Evolutionary conservation across 441 rosid genomes (phyloP).

Genomic region (Euphorbia celastroides): DNA sequence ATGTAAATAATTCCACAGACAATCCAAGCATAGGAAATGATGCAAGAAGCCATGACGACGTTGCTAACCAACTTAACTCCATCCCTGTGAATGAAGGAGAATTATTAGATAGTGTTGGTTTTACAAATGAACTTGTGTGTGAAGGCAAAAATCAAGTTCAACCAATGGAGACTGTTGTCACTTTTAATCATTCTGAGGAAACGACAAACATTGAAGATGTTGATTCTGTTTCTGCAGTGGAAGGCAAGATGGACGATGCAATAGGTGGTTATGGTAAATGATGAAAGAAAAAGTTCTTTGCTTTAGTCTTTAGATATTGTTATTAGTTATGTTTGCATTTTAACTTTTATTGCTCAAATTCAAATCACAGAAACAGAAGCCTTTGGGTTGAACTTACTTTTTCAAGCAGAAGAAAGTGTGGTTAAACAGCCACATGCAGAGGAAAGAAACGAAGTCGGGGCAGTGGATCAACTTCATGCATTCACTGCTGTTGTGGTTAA

Average conservation of each 20-base stretch:
- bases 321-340: neutral
- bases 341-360: conserved; percentile 1
- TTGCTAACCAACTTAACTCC: too few species aligned
- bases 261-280: conserved; percentile 15
- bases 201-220: neutral
- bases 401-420: conserved; percentile 11
- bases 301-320: neutral
- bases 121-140: too few species aligned
- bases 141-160: too few species aligned
- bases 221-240: conserved; percentile 4
- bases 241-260: conserved; percentile 9
- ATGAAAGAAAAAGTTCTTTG: neutral
- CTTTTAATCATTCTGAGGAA: too few species aligned
- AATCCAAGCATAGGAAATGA: conserved; percentile 12
- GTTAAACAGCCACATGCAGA: conserved; percentile 9
- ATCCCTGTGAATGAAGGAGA: too few species aligned
- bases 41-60: neutral
- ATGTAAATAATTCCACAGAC: conserved; percentile 7
- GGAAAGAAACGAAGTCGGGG: neutral
- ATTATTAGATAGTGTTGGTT: too few species aligned
- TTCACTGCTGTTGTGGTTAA: conserved; percentile 1
- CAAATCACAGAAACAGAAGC: conserved; percentile 19
- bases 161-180: too few species aligned
- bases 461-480: conserved; percentile 7
- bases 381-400: conserved; percentile 16